Conservation (phyloP, 2,329 filamentous ascomycete species). For the Diaporthe ilicicola region DNA sequence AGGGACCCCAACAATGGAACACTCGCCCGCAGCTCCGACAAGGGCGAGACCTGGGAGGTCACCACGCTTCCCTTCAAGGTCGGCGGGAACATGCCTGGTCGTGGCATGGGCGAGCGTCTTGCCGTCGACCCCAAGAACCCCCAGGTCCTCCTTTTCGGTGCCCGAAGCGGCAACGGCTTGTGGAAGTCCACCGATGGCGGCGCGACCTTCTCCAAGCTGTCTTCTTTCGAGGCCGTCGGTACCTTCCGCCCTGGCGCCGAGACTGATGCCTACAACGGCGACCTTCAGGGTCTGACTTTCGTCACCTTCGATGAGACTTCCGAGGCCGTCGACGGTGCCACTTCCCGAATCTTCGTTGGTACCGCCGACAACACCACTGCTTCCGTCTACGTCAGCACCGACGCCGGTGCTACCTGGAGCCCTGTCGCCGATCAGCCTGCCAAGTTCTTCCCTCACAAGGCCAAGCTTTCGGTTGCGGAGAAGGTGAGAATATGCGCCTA, state of each 20-base stretch:
- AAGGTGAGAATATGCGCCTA: conserved; percentile 44
- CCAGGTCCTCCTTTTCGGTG: conserved; percentile 65
- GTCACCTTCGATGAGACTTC: conserved; percentile 66
- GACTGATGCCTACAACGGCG: conserved; percentile 53
- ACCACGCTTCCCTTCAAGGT: conserved; percentile 65
- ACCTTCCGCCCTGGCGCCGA: conserved; percentile 58
- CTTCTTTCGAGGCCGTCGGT: conserved; percentile 59
- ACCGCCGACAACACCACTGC: conserved; percentile 58
- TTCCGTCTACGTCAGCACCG: conserved; percentile 60
- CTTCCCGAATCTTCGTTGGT: conserved; percentile 65
- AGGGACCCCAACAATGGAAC: conserved; percentile 62
- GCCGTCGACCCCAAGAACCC: conserved; percentile 66
- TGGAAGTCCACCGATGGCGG: conserved; percentile 67
- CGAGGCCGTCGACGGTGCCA: conserved; percentile 52
- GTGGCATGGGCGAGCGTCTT: conserved; percentile 66
- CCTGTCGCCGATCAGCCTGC: conserved; percentile 58
- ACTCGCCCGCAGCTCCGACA: conserved; percentile 62
- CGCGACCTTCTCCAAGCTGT: conserved; percentile 60
- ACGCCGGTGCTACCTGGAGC: conserved; percentile 62
- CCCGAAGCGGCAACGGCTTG: conserved; percentile 65
- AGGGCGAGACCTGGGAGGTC: conserved; percentile 60
- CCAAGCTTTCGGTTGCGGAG: conserved; percentile 58
- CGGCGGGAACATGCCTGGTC: conserved; percentile 69
- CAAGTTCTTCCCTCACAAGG: conserved; percentile 63
- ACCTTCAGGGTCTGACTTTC: conserved; percentile 58